A percentile compares a stretch with the other conserved stretches of the same genome.
Conservation (phyloP, 2,329 filamentous ascomycete genomes). For the Arachnopeziza araneosa region DNA sequence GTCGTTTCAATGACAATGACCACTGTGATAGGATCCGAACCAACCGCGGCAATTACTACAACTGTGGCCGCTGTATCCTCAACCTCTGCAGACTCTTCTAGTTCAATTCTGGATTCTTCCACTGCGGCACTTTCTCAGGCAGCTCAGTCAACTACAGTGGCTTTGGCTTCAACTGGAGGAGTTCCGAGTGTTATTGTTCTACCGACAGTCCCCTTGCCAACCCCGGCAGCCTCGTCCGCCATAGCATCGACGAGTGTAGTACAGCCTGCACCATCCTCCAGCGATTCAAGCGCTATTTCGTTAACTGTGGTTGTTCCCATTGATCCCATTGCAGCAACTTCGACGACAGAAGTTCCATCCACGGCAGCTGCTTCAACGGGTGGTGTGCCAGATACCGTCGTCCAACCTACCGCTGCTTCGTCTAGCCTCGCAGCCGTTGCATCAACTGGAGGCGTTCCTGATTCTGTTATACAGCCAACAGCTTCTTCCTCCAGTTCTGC, state of each 20-base stretch:
- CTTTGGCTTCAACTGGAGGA: slow-evolving; percentile 4
- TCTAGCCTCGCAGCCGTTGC: not conserved
- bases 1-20: slow-evolving; percentile 2
- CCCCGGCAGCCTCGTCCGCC: not conserved
- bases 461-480: not conserved
- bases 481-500: not conserved
- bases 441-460: not conserved
- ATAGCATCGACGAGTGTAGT: not conserved
- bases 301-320: not conserved
- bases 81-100: not conserved
- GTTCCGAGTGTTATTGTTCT: slow-evolving; percentile 6
- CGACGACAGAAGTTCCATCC: not conserved
- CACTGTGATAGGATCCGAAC: not conserved
- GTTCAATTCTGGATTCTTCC: not conserved
- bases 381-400: not conserved
- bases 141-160: not conserved
- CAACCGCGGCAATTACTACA: not conserved
- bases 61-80: not conserved
- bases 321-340: not conserved
- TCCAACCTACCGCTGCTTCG: slow-evolving; percentile 12
- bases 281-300: not conserved
- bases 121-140: not conserved
- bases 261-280: not conserved
- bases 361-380: slow-evolving; percentile 1
- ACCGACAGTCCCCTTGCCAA: slow-evolving; percentile 1